Percentiles rank a stretch among this genome's conserved stretches.
phyloP scores from a whole-genome alignment of 2,329 filamentous ascomycete species.

The Raffaelea albimanens region DNA sequence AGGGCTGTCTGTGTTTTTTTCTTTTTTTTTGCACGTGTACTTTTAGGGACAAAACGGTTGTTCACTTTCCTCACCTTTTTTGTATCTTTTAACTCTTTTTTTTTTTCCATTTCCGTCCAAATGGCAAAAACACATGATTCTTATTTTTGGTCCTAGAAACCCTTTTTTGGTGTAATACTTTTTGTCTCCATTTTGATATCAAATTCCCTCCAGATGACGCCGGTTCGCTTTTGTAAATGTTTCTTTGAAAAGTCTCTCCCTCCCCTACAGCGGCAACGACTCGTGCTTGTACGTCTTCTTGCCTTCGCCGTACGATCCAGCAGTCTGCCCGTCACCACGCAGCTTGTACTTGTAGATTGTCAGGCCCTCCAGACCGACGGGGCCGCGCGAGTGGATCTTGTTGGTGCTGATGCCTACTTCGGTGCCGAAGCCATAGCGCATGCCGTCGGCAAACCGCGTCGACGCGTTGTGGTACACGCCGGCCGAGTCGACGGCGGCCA shows the following conservation, averaged over 20 bases:
- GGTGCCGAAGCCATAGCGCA: slow-evolving; percentile 94
- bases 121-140: too few species aligned
- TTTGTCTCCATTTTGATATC: neutral
- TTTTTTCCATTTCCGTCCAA: too few species aligned
- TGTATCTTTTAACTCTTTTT: too few species aligned
- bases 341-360: slow-evolving; percentile 98
- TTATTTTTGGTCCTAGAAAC: too few species aligned
- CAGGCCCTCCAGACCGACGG: slow-evolving; percentile 86
- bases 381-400: slow-evolving; percentile 91
- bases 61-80: too few species aligned
- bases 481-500: slow-evolving; percentile 75
- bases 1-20: too few species aligned
- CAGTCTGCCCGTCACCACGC: slow-evolving; percentile 73
- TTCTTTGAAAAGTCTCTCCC: too few species aligned
- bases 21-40: too few species aligned
- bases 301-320: slow-evolving; percentile 61
- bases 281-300: slow-evolving; percentile 53
- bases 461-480: slow-evolving; percentile 97
- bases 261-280: slow-evolving; percentile 30
- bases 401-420: slow-evolving; percentile 98
- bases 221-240: too few species aligned
- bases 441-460: slow-evolving; percentile 89
- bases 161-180: too few species aligned
- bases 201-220: neutral
- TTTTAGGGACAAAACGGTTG: too few species aligned